Conservation (phyloP, 73 alveolate genomes). For the Paramecium biaurelia region DNA sequence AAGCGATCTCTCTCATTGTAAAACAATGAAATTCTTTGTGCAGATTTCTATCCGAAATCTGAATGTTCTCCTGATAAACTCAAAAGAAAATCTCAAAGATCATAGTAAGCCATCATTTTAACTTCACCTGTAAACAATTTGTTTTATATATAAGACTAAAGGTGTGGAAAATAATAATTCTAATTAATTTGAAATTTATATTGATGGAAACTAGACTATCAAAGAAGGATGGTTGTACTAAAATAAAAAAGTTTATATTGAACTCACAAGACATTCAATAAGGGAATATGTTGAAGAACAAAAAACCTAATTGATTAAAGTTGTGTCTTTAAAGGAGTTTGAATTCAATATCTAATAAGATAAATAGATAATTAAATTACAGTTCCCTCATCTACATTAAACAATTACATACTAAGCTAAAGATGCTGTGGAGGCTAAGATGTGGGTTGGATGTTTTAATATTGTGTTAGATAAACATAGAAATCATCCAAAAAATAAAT, state of each 20-base stretch:
- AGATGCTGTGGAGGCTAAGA: constrained; percentile 40
- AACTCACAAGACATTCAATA: background rate
- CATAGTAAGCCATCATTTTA: background rate
- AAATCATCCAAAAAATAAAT: background rate
- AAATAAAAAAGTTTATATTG: background rate
- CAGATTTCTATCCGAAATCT: background rate
- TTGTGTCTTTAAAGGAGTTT: background rate
- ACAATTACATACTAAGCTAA: background rate
- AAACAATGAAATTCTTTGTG: background rate
- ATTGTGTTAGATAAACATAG: background rate
- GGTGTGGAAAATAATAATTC: background rate
- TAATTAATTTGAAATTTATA: background rate
- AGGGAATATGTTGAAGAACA: background rate
- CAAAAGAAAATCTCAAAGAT: background rate
- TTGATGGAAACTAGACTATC: background rate
- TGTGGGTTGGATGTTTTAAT: background rate
- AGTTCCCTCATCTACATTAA: background rate
- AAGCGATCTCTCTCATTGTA: background rate
- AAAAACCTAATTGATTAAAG: background rate
- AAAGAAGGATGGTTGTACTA: constrained; percentile 44
- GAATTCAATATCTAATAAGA: background rate
- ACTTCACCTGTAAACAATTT: background rate
- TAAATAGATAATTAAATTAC: background rate
- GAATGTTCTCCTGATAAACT: background rate
- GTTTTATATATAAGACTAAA: background rate